Evolutionary conservation across 1,284 basidiomycete species (phyloP).

Genomic region (Malassezia caprae): DNA sequence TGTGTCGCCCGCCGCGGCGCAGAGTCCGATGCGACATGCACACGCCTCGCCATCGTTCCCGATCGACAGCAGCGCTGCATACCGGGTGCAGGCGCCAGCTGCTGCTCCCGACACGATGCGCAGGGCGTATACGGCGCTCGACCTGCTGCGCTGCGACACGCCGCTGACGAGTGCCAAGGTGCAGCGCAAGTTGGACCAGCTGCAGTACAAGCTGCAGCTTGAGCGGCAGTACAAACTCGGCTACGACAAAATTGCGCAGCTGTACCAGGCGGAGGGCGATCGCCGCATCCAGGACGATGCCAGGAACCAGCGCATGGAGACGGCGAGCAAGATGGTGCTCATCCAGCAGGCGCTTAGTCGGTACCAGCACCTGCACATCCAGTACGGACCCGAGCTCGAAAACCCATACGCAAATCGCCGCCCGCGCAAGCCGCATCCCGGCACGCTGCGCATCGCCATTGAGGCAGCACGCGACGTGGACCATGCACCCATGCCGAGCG

Average conservation of each 20-base stretch:
- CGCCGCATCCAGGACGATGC: constrained; percentile 63
- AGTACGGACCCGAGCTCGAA: constrained; percentile 63
- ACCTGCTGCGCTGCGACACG: constrained; percentile 94
- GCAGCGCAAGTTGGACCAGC: constrained; percentile 91
- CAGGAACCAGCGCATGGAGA: constrained; percentile 83
- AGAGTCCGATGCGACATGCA: not conserved
- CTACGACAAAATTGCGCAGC: constrained; percentile 88
- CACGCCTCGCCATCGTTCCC: not conserved
- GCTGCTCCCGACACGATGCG: constrained; percentile 1
- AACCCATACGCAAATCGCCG: constrained; percentile 61
- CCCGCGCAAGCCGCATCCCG: constrained; percentile 83
- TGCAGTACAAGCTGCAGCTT: constrained; percentile 97
- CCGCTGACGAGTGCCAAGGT: constrained; percentile 94
- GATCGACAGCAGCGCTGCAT: constrained; percentile 18
- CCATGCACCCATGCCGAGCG: constrained; percentile 63
- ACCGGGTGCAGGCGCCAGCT: not conserved
- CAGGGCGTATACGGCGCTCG: constrained; percentile 48
- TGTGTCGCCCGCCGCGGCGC: not conserved
- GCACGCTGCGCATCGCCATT: constrained; percentile 79
- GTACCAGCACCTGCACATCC: constrained; percentile 89
- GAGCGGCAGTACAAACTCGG: constrained; percentile 97
- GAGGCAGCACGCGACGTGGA: constrained; percentile 86
- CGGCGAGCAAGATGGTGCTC: constrained; percentile 89
- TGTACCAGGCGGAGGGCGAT: constrained; percentile 90
- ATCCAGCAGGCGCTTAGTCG: constrained; percentile 81